Evolutionary conservation across 352 stramenopile species (phyloP).

Genomic region (Globisporangium carolinianum): DNA sequence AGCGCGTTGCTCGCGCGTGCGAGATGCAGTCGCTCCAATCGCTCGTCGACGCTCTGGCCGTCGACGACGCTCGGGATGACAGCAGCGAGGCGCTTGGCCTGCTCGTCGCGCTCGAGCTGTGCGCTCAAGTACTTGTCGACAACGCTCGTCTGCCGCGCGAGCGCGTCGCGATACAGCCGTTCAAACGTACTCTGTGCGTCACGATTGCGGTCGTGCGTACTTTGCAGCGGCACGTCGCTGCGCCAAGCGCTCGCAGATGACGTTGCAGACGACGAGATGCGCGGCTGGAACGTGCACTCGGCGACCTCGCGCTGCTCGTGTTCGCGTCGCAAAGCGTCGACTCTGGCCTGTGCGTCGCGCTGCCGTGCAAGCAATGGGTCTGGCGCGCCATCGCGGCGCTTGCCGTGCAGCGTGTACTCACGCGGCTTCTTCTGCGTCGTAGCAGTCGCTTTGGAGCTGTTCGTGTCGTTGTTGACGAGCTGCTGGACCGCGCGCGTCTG

Average conservation of each 20-base stretch:
- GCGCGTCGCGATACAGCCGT: constrained; percentile 45
- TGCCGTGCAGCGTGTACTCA: constrained; percentile 31
- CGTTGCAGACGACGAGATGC: constrained; percentile 9
- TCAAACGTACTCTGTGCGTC: constrained; percentile 23
- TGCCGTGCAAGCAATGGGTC: constrained; percentile 28
- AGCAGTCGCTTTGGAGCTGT: neutral
- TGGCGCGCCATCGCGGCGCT: constrained; percentile 8
- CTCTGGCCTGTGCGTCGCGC: constrained; percentile 12
- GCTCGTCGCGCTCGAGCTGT: constrained; percentile 33
- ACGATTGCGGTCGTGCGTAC: neutral
- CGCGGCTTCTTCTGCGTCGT: neutral
- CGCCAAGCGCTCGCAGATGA: neutral
- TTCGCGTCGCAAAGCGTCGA: constrained; percentile 25
- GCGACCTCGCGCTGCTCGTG: constrained; percentile 33
- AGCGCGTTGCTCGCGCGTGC: constrained; percentile 36
- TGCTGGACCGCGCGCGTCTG: constrained; percentile 2
- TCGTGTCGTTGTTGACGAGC: neutral
- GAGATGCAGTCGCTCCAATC: constrained; percentile 30
- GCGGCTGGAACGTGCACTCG: constrained; percentile 51
- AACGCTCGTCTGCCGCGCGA: constrained; percentile 40
- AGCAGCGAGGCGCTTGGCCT: constrained; percentile 28
- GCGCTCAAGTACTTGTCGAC: constrained; percentile 30
- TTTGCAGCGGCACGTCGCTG: constrained; percentile 6
- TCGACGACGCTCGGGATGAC: constrained; percentile 43
- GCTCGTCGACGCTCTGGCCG: constrained; percentile 40